Conservation (phyloP, 2,329 filamentous ascomycete species). For the Alternaria conjuncta region DNA sequence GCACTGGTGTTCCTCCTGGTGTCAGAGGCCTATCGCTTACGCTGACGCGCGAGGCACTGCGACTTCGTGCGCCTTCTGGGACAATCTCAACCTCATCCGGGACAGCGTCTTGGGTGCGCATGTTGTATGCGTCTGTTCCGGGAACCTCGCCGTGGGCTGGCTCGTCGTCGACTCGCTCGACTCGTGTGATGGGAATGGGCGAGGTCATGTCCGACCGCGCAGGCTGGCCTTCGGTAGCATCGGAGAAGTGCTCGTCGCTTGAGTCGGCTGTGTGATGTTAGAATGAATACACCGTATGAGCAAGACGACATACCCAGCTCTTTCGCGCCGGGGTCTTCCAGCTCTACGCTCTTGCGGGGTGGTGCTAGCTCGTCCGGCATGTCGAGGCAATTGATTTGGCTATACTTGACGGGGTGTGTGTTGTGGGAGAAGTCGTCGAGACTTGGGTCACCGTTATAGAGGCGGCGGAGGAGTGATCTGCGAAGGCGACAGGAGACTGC, state of each 20-base stretch:
- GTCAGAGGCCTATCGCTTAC: constrained; percentile 56
- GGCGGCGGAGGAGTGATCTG: neutral
- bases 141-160: constrained; percentile 67
- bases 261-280: constrained; percentile 46
- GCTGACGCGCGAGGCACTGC: constrained; percentile 50
- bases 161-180: constrained; percentile 66
- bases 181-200: constrained; percentile 66
- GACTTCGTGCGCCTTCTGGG: constrained; percentile 47
- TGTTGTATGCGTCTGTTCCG: constrained; percentile 66
- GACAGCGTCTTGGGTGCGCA: constrained; percentile 64
- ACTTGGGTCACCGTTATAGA: neutral
- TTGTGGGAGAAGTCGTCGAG: neutral
- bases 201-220: constrained; percentile 54
- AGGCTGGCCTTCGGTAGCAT: constrained; percentile 65
- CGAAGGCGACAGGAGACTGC: constrained; percentile 12
- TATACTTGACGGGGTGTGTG: neutral
- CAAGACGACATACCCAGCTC: constrained; percentile 57
- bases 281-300: neutral
- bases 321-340: constrained; percentile 63
- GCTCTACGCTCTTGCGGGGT: constrained; percentile 61
- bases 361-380: constrained; percentile 58
- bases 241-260: constrained; percentile 69
- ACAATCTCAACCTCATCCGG: constrained; percentile 69
- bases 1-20: constrained; percentile 60
- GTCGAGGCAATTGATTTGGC: constrained; percentile 5